Percentiles rank a stretch among this genome's conserved stretches.
Evolutionary conservation across 768 basidiomycete genomes (phyloP).

Genomic region (Lactifluus piperatus): DNA sequence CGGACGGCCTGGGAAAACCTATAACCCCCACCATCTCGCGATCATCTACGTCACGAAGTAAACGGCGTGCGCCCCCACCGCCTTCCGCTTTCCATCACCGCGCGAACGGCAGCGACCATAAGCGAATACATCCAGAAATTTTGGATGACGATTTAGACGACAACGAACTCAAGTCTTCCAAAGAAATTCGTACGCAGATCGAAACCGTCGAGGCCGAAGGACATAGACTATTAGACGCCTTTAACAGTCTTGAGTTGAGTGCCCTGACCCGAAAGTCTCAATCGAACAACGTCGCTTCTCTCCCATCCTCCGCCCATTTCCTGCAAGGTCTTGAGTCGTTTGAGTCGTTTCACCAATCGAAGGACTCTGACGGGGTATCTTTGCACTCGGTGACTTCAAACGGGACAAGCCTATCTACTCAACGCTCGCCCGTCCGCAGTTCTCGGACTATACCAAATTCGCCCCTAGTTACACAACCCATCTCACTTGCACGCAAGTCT

Average conservation of each 20-base stretch:
- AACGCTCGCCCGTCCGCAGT: constrained; percentile 13
- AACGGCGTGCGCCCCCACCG: constrained; percentile 18
- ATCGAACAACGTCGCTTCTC: constrained; percentile 23
- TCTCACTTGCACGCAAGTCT: constrained; percentile 15
- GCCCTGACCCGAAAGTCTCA: constrained; percentile 45
- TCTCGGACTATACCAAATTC: constrained; percentile 1
- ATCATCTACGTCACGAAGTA: constrained; percentile 27
- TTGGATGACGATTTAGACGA: constrained; percentile 43
- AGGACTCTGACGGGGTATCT: constrained; percentile 19
- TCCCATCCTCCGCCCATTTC: constrained; percentile 19
- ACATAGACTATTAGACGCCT: constrained; percentile 64
- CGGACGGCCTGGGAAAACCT: constrained; percentile 19
- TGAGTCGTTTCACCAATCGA: constrained; percentile 10
- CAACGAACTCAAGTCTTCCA: constrained; percentile 47
- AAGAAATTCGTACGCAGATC: constrained; percentile 60
- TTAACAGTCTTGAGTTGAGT: constrained; percentile 68
- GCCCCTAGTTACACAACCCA: constrained; percentile 15
- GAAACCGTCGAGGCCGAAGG: constrained; percentile 62
- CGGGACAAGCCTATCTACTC: constrained; percentile 16
- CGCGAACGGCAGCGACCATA: constrained; percentile 15
- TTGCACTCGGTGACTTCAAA: constrained; percentile 18
- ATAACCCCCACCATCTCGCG: constrained; percentile 28
- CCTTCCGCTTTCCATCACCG: constrained; percentile 28
- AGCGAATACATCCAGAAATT: constrained; percentile 19
- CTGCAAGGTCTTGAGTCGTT: constrained; percentile 13